A percentile compares a stretch with the other conserved stretches of the same genome.
Evolutionary conservation across 2,329 filamentous ascomycete genomes (phyloP).

Genomic region (Scleromitrula shiraiana): DNA sequence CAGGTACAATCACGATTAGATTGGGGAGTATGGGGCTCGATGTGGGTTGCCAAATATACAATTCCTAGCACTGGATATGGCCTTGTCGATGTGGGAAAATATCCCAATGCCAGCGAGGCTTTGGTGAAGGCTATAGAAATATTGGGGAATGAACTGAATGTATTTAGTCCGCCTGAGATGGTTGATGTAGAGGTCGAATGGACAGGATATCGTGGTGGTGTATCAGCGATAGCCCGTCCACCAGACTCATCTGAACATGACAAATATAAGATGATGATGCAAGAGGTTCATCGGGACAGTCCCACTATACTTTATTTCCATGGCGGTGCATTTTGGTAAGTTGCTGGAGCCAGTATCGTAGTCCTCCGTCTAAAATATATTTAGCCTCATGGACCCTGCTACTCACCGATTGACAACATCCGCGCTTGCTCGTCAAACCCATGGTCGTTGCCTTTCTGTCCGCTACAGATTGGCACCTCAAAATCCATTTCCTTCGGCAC

Average conservation of each 20-base stretch:
- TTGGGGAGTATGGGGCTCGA: slow-evolving; percentile 63
- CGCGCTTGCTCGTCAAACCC: slow-evolving; percentile 56
- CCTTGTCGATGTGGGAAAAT: background rate
- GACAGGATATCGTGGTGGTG: slow-evolving; percentile 60
- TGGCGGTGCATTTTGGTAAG: slow-evolving; percentile 51
- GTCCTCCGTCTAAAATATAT: slow-evolving; percentile 27
- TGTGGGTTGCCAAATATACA: slow-evolving; percentile 72
- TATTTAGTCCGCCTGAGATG: slow-evolving; percentile 43
- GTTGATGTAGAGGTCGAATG: slow-evolving; percentile 62
- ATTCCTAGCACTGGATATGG: slow-evolving; percentile 50
- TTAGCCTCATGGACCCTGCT: slow-evolving; percentile 59
- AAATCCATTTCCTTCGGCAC: slow-evolving; percentile 63
- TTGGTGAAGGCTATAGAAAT: slow-evolving; percentile 50
- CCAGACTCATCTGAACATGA: slow-evolving; percentile 53
- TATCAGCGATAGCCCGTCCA: slow-evolving; percentile 39
- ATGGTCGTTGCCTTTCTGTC: slow-evolving; percentile 56
- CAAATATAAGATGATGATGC: slow-evolving; percentile 60
- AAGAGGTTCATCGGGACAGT: slow-evolving; percentile 52
- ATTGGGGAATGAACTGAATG: slow-evolving; percentile 32
- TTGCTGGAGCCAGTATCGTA: background rate
- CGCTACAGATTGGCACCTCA: slow-evolving; percentile 70
- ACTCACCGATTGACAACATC: slow-evolving; percentile 53
- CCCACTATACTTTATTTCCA: slow-evolving; percentile 65
- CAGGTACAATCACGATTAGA: slow-evolving; percentile 59
- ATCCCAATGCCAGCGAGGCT: slow-evolving; percentile 44